Percentiles rank a stretch among this genome's conserved stretches.
phyloP scores from a whole-genome alignment of 2,329 filamentous ascomycete species.

The Cercospora sp. region DNA sequence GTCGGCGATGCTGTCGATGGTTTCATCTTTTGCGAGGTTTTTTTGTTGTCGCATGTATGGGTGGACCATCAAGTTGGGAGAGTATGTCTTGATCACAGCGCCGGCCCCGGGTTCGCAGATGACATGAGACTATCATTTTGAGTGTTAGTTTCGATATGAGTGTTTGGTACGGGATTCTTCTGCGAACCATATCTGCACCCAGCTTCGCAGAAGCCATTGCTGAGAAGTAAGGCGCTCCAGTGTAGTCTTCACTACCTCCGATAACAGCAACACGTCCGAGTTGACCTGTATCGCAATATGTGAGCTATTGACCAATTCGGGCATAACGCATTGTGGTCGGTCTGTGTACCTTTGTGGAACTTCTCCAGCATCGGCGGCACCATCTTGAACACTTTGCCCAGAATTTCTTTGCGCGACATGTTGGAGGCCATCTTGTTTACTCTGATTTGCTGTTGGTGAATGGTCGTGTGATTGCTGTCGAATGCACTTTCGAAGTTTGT shows the following conservation, averaged over 20 bases:
- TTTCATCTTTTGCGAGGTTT: constrained; percentile 56
- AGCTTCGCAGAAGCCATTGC: constrained; percentile 92
- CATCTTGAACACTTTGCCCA: constrained; percentile 82
- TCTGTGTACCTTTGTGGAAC: constrained; percentile 82
- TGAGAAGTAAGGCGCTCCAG: constrained; percentile 95
- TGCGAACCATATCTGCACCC: constrained; percentile 85
- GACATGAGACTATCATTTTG: constrained; percentile 72
- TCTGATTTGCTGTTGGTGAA: background rate
- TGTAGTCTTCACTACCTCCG: constrained; percentile 93
- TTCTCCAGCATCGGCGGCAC: constrained; percentile 91
- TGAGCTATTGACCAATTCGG: constrained; percentile 1
- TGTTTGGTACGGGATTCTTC: background rate
- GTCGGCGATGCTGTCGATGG: constrained; percentile 63
- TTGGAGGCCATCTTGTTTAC: constrained; percentile 49
- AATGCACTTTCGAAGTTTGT: background rate
- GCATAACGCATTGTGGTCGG: background rate
- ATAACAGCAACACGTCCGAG: constrained; percentile 90
- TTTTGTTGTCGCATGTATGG: constrained; percentile 84
- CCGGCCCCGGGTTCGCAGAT: constrained; percentile 89
- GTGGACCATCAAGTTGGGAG: constrained; percentile 97
- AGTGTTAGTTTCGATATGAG: background rate
- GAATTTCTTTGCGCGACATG: constrained; percentile 67
- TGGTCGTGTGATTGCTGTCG: background rate
- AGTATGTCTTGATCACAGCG: constrained; percentile 92
- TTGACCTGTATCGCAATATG: constrained; percentile 63